A percentile compares a stretch with the other conserved stretches of the same genome.
Evolutionary conservation across 2,329 filamentous ascomycete species (phyloP).

Genomic region (Ceratocystis papillata): DNA sequence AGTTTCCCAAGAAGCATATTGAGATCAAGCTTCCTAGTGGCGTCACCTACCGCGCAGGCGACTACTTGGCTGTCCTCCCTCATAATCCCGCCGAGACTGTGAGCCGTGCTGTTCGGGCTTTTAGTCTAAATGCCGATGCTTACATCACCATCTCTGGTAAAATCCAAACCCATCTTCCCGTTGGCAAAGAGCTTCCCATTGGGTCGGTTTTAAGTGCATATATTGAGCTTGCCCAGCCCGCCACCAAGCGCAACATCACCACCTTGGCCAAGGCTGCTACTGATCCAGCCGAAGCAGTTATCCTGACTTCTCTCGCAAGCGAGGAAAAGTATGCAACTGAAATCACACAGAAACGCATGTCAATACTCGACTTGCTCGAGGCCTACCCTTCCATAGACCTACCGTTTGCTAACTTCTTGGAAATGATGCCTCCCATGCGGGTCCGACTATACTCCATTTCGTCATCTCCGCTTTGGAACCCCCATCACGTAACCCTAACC

Average conservation of each 20-base stretch:
- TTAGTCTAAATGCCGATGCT: slow-evolving; percentile 58
- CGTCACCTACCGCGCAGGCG: slow-evolving; percentile 58
- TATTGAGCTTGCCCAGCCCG: slow-evolving; percentile 61
- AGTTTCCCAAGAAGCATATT: slow-evolving; percentile 52
- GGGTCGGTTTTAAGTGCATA: slow-evolving; percentile 56
- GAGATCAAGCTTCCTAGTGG: slow-evolving; percentile 56
- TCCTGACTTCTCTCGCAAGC: slow-evolving; percentile 38
- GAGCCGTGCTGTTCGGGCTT: slow-evolving; percentile 52
- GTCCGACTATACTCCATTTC: slow-evolving; percentile 72
- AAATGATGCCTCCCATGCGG: slow-evolving; percentile 65
- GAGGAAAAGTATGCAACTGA: slow-evolving; percentile 40
- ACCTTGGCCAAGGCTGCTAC: slow-evolving; percentile 40
- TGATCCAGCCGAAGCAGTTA: slow-evolving; percentile 36
- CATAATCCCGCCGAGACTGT: slow-evolving; percentile 55
- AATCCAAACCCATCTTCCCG: slow-evolving; percentile 44
- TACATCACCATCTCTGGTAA: slow-evolving; percentile 50
- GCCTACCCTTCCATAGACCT: slow-evolving; percentile 49
- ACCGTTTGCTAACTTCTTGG: slow-evolving; percentile 55
- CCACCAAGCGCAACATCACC: slow-evolving; percentile 49
- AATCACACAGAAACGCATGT: slow-evolving; percentile 47
- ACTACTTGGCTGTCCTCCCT: slow-evolving; percentile 65
- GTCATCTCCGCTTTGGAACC: slow-evolving; percentile 55
- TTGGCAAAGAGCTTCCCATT: slow-evolving; percentile 47
- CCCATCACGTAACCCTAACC: slow-evolving; percentile 51
- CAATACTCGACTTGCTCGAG: slow-evolving; percentile 59